A percentile compares a stretch with the other conserved stretches of the same genome.
phyloP scores from a whole-genome alignment of 768 basidiomycete genomes.

The Hygrophoropsis aurantiaca region DNA sequence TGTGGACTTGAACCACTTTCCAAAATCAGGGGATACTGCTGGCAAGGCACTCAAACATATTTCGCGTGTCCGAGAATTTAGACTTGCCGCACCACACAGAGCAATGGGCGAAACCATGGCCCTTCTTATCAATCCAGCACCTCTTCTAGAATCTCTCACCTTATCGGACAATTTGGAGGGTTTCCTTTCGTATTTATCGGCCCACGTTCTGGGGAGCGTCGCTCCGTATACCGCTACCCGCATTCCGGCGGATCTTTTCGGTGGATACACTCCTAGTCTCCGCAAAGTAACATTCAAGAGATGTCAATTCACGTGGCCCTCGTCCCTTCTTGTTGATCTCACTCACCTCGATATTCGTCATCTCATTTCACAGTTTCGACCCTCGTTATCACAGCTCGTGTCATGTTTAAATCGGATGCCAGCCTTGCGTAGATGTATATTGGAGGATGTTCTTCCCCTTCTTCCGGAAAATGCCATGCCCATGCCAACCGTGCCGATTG shows the following conservation, averaged over 20 bases:
- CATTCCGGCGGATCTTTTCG: constrained; percentile 24
- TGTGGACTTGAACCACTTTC: constrained; percentile 26
- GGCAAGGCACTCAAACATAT: constrained; percentile 31
- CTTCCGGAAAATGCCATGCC: constrained; percentile 5
- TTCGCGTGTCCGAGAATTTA: constrained; percentile 33
- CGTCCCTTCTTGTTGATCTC: constrained; percentile 33
- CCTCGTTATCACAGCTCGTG: constrained; percentile 31
- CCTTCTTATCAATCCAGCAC: constrained; percentile 23
- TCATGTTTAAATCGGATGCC: constrained; percentile 35
- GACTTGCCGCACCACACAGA: constrained; percentile 23
- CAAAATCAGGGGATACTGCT: constrained; percentile 26
- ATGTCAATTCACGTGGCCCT: constrained; percentile 37
- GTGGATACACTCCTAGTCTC: constrained; percentile 33
- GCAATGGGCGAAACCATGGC: constrained; percentile 28
- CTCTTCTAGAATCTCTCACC: constrained; percentile 32
- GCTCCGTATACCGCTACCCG: constrained; percentile 4
- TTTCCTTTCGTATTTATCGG: too few species aligned
- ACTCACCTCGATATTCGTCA: constrained; percentile 36
- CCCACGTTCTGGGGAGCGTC: constrained; percentile 1
- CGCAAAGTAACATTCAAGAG: constrained; percentile 34
- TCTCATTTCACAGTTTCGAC: constrained; percentile 23
- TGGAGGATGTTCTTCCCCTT: constrained; percentile 36
- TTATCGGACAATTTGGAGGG: constrained; percentile 20
- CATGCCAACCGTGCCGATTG: too few species aligned
- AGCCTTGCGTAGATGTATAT: constrained; percentile 30